phyloP scores from a whole-genome alignment of 139 green algal species.

The Diplosphaera chodatii region DNA sequence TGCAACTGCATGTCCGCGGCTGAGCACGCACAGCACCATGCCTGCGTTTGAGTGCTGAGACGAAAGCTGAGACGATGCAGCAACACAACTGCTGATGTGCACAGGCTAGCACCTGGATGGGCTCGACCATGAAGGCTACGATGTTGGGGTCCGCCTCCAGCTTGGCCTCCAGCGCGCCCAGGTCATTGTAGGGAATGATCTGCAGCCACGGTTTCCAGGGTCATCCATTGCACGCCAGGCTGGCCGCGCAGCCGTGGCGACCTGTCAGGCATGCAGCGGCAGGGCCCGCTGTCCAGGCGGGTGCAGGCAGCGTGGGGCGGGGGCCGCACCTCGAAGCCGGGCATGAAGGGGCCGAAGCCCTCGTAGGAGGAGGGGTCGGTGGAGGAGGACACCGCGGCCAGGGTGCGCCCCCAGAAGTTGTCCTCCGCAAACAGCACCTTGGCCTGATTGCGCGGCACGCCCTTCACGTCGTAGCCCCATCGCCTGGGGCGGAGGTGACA shows the following conservation, averaged over 20 bases:
- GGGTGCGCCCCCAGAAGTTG: slow-evolving; percentile 97
- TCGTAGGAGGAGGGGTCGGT: slow-evolving; percentile 66
- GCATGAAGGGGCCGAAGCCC: slow-evolving; percentile 89
- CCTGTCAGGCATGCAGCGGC: too few species aligned
- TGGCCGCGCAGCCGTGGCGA: too few species aligned
- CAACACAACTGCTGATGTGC: too few species aligned
- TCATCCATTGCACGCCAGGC: too few species aligned
- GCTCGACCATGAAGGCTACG: slow-evolving; percentile 96
- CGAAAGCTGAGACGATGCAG: too few species aligned
- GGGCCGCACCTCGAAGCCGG: slow-evolving; percentile 81
- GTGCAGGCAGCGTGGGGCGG: too few species aligned
- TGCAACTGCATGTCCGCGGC: too few species aligned
- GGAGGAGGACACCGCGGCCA: slow-evolving; percentile 84
- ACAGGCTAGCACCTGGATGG: slow-evolving; percentile 72
- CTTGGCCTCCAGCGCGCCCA: slow-evolving; percentile 64
- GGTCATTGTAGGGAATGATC: slow-evolving; percentile 93
- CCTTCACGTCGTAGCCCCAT: slow-evolving; percentile 96
- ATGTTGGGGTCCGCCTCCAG: slow-evolving; percentile 76
- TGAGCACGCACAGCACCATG: too few species aligned
- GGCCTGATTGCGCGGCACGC: slow-evolving; percentile 77
- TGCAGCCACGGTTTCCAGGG: too few species aligned
- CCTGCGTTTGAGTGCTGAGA: too few species aligned
- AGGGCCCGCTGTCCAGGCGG: too few species aligned
- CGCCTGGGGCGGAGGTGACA: slow-evolving; percentile 61
- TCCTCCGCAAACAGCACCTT: slow-evolving; percentile 86